phyloP scores from a whole-genome alignment of 192 early-diverging fungal genomes.

The Backusella circina region DNA sequence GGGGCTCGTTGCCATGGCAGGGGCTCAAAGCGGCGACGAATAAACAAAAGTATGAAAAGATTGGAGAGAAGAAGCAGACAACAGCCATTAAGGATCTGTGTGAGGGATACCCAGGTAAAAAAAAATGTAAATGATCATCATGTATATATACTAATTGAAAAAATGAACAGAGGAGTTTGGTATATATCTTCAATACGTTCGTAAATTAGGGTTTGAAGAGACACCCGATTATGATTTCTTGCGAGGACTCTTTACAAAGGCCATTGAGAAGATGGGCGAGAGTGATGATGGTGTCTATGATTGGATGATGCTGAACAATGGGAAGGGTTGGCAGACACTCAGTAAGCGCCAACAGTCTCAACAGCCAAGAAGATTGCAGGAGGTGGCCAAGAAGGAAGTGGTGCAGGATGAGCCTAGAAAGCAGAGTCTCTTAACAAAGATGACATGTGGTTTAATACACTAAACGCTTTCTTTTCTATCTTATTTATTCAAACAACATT shows the following conservation, averaged over 20 bases:
- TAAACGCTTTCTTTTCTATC: not conserved
- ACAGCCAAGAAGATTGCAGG: not conserved
- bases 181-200: conserved; percentile 79
- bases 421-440: conserved; percentile 2
- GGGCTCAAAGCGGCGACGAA: conserved; percentile 96
- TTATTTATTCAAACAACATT: not conserved
- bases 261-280: conserved; percentile 65
- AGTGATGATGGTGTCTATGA: conserved; percentile 91
- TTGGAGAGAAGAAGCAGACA: conserved; percentile 97
- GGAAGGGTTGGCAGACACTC: conserved; percentile 48
- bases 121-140: not conserved
- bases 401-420: not conserved
- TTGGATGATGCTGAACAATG: conserved; percentile 77
- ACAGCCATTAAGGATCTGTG: conserved; percentile 87
- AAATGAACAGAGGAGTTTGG: conserved; percentile 94
- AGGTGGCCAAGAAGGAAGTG: not conserved
- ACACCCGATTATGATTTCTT: conserved; percentile 94
- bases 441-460: conserved; percentile 22
- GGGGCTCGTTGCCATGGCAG: conserved; percentile 94
- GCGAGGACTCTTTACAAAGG: conserved; percentile 80
- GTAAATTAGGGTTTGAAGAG: conserved; percentile 92
- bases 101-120: conserved; percentile 77
- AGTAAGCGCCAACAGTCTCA: not conserved
- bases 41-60: conserved; percentile 99
- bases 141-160: not conserved